Base-by-base conservation (phyloP, 139 green algal species). In the Volvox reticuliferus region DNA sequence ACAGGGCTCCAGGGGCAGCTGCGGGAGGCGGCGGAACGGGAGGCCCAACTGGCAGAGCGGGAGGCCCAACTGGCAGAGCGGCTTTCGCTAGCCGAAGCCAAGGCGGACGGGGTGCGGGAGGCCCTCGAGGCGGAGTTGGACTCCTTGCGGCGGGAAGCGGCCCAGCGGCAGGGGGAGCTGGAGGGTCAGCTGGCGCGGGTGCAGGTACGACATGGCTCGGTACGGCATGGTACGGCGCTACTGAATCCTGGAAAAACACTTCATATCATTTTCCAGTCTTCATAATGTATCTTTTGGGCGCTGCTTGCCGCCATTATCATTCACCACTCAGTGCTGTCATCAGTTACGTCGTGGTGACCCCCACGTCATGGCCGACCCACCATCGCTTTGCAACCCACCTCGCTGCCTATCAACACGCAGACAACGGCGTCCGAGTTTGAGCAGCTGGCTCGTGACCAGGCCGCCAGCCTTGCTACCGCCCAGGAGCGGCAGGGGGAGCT, bases 401-500 rank as follows among this genome's bases (percentile, higher is more conserved):
- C n/a, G n/a, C n/a, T n/a, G n/a, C n/a, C n/a, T 55, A 55, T 16
- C 6, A 73, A 73, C 65, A 73, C 65, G 16, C 65, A 73, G 73
- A 77, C 37, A n/a, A 78, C 73, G 12, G 73, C 73, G 32, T 24
- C 32, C 24, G 73, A 90, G 73, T 77, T 90, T 36, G 69, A 82
- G 86, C 73, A 75, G 86, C 86, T 83, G 44, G 86, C 86, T 16
- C 55, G 55, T 0, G 86, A 90, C 50, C 73, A 84, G 73, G 21
- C 75, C 21, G 73, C 73, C 73, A 44, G 6, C 2, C 86, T 90
- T 44, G 32, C 30, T 1, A 63, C 55, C 2, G 86, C 86, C 30
- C 73, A 90, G 86, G 55, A 90, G 86, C 55, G 73, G 86, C 86
- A 85, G 86, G 32, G 37, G 26, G 86, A 90, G 50, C 73, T 83